Percentiles rank a stretch among this genome's conserved stretches.
phyloP scores from a whole-genome alignment of 2,329 filamentous ascomycete species.

The Myriangium duriaei region DNA sequence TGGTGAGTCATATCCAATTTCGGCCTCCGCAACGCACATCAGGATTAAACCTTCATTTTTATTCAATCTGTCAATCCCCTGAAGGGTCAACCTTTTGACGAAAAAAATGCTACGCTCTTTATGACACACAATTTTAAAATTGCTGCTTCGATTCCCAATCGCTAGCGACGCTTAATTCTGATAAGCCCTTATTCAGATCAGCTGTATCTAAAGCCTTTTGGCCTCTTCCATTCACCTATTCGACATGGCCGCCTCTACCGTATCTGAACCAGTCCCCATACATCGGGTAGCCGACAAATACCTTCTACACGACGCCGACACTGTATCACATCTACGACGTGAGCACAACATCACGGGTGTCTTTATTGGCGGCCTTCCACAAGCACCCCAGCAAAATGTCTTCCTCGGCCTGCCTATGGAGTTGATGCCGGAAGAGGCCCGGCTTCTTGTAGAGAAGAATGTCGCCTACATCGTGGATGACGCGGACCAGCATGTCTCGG shows the following conservation, averaged over 20 bases:
- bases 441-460: constrained; percentile 63
- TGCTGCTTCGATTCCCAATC: constrained; percentile 2
- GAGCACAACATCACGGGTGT: constrained; percentile 76
- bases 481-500: constrained; percentile 52
- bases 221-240: constrained; percentile 19
- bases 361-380: constrained; percentile 75
- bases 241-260: constrained; percentile 22
- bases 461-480: constrained; percentile 76
- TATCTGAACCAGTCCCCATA: constrained; percentile 57
- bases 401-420: constrained; percentile 83
- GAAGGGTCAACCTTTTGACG: constrained; percentile 46
- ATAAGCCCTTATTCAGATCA: too few species aligned
- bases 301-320: constrained; percentile 77
- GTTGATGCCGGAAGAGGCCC: constrained; percentile 81
- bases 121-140: constrained; percentile 14
- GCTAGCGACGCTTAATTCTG: too few species aligned
- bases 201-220: too few species aligned
- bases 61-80: constrained; percentile 74
- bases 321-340: constrained; percentile 64
- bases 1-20: neutral
- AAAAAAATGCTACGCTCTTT: constrained; percentile 39
- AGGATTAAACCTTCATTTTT: constrained; percentile 48
- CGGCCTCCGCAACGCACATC: neutral
- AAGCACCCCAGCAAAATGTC: constrained; percentile 87
- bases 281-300: constrained; percentile 70